Evolutionary conservation across 2,329 filamentous ascomycete species (phyloP), one percentile per base, ranked within the genome.

Genomic region (Torrubiella hemipterigena): DNA sequence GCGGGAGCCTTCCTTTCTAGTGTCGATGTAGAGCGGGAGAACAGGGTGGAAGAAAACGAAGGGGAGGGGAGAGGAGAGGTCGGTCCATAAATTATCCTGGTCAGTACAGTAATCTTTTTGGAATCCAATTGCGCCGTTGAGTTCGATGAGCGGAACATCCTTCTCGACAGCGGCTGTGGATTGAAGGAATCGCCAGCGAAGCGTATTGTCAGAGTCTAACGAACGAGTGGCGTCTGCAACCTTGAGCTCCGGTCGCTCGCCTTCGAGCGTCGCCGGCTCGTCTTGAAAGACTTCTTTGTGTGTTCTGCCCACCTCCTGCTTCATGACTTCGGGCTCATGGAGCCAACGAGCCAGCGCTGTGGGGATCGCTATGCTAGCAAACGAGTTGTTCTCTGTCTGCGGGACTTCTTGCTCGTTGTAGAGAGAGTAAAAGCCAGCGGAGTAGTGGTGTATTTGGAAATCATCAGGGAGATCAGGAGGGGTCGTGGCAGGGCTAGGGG

Each of bases 21-120:
- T 91, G 54, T 95, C 91, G 47, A 98, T 91, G 57, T 87, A 94
- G 10, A 98, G 71, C 1, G 89, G 89, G 7, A 96, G 72, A 36
- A 78, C 69, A 1, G 86, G 84, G 47, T 93, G 87, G 55, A 96
- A 89, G 50, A 87, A 84, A 16, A 89, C 81, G 44, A 86, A 86
- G 1, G 82, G 82, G 3, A 76, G 56, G 4, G 74, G 73, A 4
- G 69, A 72, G 11, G 64, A 69, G 9, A 82, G 55, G 31, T 81
- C 77, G 20, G 68, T 59, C 77, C 78, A 86, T 7, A 75, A 63
- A 43, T 81, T 84, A 18, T 66, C 65, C 2, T 69, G 60, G 32
- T 81, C 69, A 9, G 68, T 62, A 41, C 76, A 83, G 43, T 86
- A 86, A 36, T 80, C 70, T 29, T 76, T 75, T 42, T 86, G 75